A percentile compares a stretch with the other conserved stretches of the same genome.
Evolutionary conservation across 2,329 filamentous ascomycete genomes (phyloP).

Genomic region (Hymenoscyphus fructigenus): DNA sequence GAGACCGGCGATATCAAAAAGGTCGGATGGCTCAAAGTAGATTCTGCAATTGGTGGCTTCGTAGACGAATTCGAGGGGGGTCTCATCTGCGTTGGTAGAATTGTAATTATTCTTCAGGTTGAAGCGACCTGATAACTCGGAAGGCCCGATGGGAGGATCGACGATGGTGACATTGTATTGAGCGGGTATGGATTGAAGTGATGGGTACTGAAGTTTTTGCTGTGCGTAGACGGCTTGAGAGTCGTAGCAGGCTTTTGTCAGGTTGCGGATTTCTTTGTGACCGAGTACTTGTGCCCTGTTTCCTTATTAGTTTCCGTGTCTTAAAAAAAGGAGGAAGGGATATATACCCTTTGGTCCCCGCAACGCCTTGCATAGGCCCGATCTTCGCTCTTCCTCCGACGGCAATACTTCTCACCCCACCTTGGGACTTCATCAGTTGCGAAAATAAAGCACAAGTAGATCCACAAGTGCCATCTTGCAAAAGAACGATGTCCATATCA

Average conservation of each 20-base stretch:
- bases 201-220: background rate
- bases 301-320: background rate
- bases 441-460: conserved; percentile 58
- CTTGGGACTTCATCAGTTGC: conserved; percentile 54
- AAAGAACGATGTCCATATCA: conserved; percentile 41
- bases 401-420: conserved; percentile 52
- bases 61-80: conserved; percentile 58
- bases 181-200: background rate
- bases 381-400: conserved; percentile 49
- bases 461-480: conserved; percentile 58
- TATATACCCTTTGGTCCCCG: background rate
- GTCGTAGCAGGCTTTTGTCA: background rate
- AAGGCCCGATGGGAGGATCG: conserved; percentile 10
- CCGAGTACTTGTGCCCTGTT: background rate
- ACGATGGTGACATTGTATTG: background rate
- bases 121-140: conserved; percentile 32
- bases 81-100: conserved; percentile 41
- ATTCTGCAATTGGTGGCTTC: conserved; percentile 59
- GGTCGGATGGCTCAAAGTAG: conserved; percentile 53
- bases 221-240: background rate
- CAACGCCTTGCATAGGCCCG: conserved; percentile 51
- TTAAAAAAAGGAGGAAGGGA: no score
- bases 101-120: conserved; percentile 42
- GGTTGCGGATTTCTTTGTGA: background rate
- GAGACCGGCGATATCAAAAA: conserved; percentile 46